Base-by-base conservation (phyloP, 495 filamentous ascomycete genomes). In the Emericellopsis terricola region DNA sequence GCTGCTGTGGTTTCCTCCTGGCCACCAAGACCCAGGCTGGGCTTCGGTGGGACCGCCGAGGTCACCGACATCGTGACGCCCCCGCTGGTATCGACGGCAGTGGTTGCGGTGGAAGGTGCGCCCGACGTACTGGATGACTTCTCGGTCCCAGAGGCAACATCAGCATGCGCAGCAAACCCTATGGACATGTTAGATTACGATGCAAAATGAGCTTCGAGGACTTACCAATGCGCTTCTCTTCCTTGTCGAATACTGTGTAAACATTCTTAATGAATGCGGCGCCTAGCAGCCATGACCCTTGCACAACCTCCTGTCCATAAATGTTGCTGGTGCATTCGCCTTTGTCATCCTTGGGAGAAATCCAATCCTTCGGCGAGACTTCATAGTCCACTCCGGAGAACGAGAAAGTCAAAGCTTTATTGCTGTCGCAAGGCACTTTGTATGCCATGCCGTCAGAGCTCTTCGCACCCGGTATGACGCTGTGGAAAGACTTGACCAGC, bases 261-360 rank as follows among this genome's bases (percentile, higher is more conserved):
- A 91, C 81, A 41, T 91, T 89, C 57, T 91, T 92, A 37, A 92
- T 51, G 43, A 91, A 91, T 3, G 77, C 67, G 42, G 86, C 83
- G 4, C 83, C 83, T 1, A 89, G 49, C 19, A 92, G 60, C 83
- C 84, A 89, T 4, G 49, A 61, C 24, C 47, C 51, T 8, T 47
- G 35, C 3, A 61, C 49, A 21, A 55, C 50, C 17, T 56, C 54
- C 34, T 61, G 52, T 21, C 63, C 63, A 33, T 64, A 69, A 37
- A 89, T 69, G 28, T 76, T 81, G 45, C 75, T 79, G 13, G 60
- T 51, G 46, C 83, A 92, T 19, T 47, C 52, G 8, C 56, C 55
- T 4, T 42, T 42, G 19, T 47, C 48, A 3, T 56, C 41, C 7
- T 46, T 45, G 2, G 43, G 43, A 6, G 76, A 72, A 17, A 84